These are phyloP conservation scores for Microdochium bolleyi DNA, from an alignment of 2,329 filamentous ascomycete species.

Conservation along the genomic window DNA sequence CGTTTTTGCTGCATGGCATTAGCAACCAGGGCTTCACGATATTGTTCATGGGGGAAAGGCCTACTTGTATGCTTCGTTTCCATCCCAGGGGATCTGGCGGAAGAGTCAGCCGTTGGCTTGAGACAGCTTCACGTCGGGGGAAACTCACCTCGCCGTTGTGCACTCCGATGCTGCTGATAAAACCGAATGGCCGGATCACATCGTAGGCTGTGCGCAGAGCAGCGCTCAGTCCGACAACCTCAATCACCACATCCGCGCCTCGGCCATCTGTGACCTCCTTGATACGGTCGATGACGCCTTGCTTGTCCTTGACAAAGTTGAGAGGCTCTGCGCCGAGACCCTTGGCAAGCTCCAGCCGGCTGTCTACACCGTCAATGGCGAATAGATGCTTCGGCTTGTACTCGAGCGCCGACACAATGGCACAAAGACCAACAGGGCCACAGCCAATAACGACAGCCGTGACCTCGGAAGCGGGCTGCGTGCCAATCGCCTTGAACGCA, in stretches of 20 bases:
- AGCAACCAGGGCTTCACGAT: constrained; percentile 7
- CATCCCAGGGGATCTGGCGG: constrained; percentile 57
- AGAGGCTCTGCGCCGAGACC: constrained; percentile 73
- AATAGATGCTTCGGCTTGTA: constrained; percentile 69
- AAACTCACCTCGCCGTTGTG: constrained; percentile 60
- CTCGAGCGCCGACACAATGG: constrained; percentile 68
- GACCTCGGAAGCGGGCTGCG: constrained; percentile 52
- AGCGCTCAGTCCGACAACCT: constrained; percentile 64
- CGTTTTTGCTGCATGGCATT: constrained; percentile 50
- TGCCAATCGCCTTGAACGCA: constrained; percentile 57
- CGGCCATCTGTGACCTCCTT: constrained; percentile 69
- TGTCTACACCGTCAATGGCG: constrained; percentile 71
- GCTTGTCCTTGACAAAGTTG: constrained; percentile 64
- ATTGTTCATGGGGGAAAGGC: constrained; percentile 10
- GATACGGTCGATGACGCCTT: constrained; percentile 59
- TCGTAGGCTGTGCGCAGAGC: constrained; percentile 66
- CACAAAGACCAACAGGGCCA: constrained; percentile 79
- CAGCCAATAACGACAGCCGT: constrained; percentile 79
- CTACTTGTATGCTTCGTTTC: constrained; percentile 52
- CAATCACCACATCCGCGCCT: constrained; percentile 78
- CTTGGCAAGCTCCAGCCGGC: constrained; percentile 64
- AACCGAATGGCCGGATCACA: constrained; percentile 62
- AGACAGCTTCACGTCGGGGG: neutral
- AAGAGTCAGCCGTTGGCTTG: constrained; percentile 11
- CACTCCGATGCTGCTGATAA: constrained; percentile 68